Conservation (phyloP, 108 stramenopile species). For the Heterococcus sp. region DNA sequence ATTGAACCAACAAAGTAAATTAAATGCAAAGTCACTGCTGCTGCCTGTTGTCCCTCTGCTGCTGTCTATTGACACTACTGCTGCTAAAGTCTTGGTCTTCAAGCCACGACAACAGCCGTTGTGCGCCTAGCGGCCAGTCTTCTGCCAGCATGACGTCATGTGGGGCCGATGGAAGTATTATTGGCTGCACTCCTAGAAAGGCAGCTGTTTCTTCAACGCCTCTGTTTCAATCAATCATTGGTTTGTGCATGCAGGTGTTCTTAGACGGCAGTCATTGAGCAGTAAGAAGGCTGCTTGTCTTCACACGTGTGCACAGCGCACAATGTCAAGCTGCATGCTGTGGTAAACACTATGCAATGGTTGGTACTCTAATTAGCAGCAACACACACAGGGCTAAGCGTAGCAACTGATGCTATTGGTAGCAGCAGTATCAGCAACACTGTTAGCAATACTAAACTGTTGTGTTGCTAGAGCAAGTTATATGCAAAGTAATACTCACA, state of each 20-base stretch:
- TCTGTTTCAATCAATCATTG: not conserved
- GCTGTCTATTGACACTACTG: not conserved
- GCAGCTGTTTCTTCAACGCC: not conserved
- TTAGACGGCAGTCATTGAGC: not conserved
- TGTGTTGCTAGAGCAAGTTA: too few species aligned
- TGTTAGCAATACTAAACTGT: too few species aligned
- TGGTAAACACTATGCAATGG: too few species aligned
- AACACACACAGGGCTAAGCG: too few species aligned
- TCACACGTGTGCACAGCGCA: not conserved
- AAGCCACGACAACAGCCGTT: slow-evolving; percentile 34
- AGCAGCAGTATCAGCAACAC: too few species aligned
- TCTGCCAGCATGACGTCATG: slow-evolving; percentile 55
- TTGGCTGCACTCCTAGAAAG: not conserved
- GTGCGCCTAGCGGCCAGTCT: slow-evolving; percentile 33
- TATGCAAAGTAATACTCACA: too few species aligned
- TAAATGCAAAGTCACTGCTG: too few species aligned
- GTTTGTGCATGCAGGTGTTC: not conserved
- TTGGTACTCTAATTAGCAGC: too few species aligned
- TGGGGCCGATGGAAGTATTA: not conserved
- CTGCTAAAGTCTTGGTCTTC: slow-evolving; percentile 30
- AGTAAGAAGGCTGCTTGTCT: not conserved
- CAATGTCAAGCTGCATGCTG: too few species aligned
- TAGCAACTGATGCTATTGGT: too few species aligned
- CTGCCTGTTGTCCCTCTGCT: not conserved
- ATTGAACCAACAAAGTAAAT: too few species aligned